A percentile compares a stretch with the other conserved stretches of the same genome.
These are phyloP conservation scores for Setaria italica DNA, from an alignment of 202 grass and related monocot species.

Conservation along the genomic window DNA sequence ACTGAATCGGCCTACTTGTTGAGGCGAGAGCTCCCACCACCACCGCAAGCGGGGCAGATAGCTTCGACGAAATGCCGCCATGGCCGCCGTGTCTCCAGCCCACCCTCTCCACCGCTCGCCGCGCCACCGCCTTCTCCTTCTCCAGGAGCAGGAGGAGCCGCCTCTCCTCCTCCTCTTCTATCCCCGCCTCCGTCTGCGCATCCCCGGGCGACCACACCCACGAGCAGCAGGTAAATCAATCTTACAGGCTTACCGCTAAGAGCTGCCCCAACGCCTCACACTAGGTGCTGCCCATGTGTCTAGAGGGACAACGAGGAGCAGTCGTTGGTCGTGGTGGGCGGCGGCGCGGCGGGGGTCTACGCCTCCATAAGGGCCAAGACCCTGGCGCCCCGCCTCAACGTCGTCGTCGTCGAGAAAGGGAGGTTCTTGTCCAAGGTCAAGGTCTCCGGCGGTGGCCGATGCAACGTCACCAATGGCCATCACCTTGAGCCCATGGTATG, in stretches of 20 bases:
- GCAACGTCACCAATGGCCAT: constrained; percentile 94
- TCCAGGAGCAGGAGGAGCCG: neutral
- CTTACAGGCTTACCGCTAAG: constrained; percentile 1
- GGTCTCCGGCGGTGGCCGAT: constrained; percentile 89
- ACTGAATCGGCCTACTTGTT: too few relatives aligned
- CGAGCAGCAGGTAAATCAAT: constrained; percentile 8
- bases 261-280: neutral
- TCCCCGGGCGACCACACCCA: neutral
- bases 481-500: constrained; percentile 68
- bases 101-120: constrained; percentile 38
- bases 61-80: constrained; percentile 49
- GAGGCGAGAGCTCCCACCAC: too few relatives aligned
- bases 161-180: constrained; percentile 27
- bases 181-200: neutral
- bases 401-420: constrained; percentile 80
- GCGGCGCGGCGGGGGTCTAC: constrained; percentile 84
- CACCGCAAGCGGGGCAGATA: too few relatives aligned
- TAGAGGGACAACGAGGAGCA: constrained; percentile 30
- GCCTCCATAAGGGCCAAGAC: constrained; percentile 87
- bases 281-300: neutral
- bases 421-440: constrained; percentile 93
- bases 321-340: constrained; percentile 78
- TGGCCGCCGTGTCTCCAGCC: constrained; percentile 48
- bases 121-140: neutral
- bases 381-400: constrained; percentile 72